These are phyloP conservation scores for Crithidia bombi DNA, from an alignment of 208 protist species.

Conservation along the genomic window DNA sequence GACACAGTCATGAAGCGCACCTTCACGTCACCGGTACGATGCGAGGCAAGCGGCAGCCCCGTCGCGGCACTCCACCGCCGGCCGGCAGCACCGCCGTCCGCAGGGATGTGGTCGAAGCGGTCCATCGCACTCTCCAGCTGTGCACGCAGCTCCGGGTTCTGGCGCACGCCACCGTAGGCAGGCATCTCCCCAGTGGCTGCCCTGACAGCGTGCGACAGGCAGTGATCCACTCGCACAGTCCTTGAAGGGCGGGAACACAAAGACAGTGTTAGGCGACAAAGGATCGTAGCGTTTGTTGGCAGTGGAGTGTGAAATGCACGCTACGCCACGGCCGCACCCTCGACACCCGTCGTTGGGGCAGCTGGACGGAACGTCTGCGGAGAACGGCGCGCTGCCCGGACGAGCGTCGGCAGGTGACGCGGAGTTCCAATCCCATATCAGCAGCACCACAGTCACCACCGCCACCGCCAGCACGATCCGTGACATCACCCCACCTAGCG, in stretches of 20 bases:
- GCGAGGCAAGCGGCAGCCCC: not conserved
- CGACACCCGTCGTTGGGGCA: no score
- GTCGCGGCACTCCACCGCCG: conserved; percentile 6
- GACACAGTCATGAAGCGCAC: conserved; percentile 1
- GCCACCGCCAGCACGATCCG: no score
- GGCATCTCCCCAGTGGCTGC: not conserved
- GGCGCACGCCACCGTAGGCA: not conserved
- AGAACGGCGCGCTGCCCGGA: no score
- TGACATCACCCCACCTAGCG: no score
- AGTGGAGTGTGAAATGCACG: no score
- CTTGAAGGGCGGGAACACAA: not conserved
- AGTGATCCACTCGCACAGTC: not conserved
- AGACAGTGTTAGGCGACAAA: no score
- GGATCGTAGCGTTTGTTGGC: no score
- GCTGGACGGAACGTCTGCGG: no score
- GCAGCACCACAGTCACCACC: no score
- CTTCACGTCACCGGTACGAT: not conserved
- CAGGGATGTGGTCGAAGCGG: not conserved
- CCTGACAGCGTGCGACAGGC: not conserved
- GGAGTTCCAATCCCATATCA: no score
- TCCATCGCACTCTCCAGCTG: not conserved
- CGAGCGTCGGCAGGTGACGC: no score
- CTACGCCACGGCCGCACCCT: no score
- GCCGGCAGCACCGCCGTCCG: not conserved
- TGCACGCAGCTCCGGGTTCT: not conserved